Conservation (phyloP, 139 green algal genomes). For the Tetradesmus obliquus region DNA sequence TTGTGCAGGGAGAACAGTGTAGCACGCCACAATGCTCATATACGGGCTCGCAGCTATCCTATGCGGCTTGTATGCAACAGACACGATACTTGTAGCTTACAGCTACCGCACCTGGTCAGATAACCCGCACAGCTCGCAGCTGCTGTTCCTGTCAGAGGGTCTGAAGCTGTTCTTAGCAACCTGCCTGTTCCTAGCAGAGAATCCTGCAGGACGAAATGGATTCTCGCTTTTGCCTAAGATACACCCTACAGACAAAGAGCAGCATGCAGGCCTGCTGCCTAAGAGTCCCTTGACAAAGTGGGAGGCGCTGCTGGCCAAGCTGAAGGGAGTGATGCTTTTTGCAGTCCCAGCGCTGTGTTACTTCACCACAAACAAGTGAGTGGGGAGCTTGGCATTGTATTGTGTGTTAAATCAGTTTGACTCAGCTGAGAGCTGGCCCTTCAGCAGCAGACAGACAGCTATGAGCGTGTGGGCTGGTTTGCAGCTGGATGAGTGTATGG, state of each 20-base stretch:
- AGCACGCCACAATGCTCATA: not conserved
- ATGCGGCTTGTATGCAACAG: not conserved
- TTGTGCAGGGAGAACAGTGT: too few species aligned
- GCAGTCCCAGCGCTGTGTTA: not conserved
- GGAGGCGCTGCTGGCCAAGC: not conserved
- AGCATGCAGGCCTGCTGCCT: not conserved
- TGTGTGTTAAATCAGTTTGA: too few species aligned
- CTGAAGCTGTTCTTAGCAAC: not conserved
- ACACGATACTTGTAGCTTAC: not conserved
- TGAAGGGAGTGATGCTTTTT: not conserved
- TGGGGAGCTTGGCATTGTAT: not conserved
- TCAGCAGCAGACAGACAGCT: too few species aligned
- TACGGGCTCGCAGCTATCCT: not conserved
- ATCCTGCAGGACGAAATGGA: not conserved
- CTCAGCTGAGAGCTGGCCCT: too few species aligned
- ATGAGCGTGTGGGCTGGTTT: too few species aligned
- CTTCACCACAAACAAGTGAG: not conserved
- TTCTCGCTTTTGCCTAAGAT: not conserved
- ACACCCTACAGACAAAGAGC: not conserved
- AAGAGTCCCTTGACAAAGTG: not conserved
- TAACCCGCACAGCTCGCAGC: not conserved
- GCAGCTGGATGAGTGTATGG: too few species aligned
- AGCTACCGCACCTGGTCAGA: not conserved
- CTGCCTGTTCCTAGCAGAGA: not conserved
- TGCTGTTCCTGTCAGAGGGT: not conserved